Conservation (phyloP, 345 rosid species). For the Erodium maritimum region DNA sequence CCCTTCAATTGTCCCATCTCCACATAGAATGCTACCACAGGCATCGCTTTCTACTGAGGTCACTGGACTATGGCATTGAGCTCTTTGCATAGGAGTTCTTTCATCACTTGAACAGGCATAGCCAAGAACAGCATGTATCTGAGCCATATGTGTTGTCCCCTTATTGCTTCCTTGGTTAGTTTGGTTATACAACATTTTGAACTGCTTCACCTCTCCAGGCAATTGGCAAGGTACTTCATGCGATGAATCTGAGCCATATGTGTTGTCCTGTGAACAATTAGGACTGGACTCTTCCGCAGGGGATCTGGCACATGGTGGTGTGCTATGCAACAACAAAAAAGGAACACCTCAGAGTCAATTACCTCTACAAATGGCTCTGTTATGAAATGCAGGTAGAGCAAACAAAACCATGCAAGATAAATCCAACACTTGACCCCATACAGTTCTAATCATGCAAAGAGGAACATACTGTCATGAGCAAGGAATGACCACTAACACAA, state of each 20-base stretch:
- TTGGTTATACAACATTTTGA: constrained; percentile 38
- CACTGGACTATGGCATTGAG: constrained; percentile 17
- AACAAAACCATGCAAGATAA: not conserved
- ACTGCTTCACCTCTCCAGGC: constrained; percentile 36
- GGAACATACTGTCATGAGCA: not conserved
- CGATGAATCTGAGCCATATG: constrained; percentile 20
- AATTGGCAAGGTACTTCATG: constrained; percentile 22
- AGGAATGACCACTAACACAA: not conserved
- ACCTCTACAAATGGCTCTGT: constrained; percentile 4
- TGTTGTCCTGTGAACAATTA: not conserved
- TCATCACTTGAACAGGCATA: constrained; percentile 35
- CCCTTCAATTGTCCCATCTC: constrained; percentile 16
- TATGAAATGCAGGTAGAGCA: not conserved
- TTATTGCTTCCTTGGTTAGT: constrained; percentile 25
- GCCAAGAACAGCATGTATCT: constrained; percentile 38
- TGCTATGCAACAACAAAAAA: constrained; percentile 21
- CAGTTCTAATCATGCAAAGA: not conserved
- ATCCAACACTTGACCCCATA: no score
- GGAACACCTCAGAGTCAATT: not conserved
- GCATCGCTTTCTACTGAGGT: constrained; percentile 19
- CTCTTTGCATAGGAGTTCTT: constrained; percentile 13
- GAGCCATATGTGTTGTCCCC: constrained; percentile 28
- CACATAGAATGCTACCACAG: constrained; percentile 8
- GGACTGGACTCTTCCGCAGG: constrained; percentile 12
- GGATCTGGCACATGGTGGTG: constrained; percentile 20